These are phyloP conservation scores for Terana coerulea DNA, from an alignment of 768 basidiomycete genomes.

Conservation along the genomic window DNA sequence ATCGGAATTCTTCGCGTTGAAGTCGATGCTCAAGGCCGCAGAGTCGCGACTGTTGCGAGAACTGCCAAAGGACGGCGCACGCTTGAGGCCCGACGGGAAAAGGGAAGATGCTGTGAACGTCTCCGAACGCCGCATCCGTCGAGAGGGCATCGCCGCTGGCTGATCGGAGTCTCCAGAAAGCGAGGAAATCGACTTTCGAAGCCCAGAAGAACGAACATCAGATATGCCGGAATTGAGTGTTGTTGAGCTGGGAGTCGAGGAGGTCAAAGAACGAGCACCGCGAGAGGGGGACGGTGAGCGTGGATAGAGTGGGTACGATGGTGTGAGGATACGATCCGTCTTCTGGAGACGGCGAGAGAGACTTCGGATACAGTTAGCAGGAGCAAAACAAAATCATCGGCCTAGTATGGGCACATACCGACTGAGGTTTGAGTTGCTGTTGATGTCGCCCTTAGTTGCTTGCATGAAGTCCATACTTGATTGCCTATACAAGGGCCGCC, in stretches of 20 bases:
- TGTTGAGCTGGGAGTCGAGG: constrained; percentile 63
- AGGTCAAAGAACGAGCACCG: constrained; percentile 43
- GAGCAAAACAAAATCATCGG: too few relatives aligned
- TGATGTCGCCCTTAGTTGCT: constrained; percentile 40
- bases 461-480: constrained; percentile 88
- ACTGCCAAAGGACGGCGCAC: constrained; percentile 55
- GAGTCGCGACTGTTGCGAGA: constrained; percentile 25
- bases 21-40: constrained; percentile 25
- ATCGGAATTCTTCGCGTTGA: constrained; percentile 21
- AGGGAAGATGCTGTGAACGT: constrained; percentile 36
- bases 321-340: constrained; percentile 49
- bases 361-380: constrained; percentile 37
- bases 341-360: constrained; percentile 66
- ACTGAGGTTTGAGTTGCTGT: constrained; percentile 52
- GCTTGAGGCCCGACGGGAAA: constrained; percentile 36
- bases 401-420: constrained; percentile 62
- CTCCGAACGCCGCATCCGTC: constrained; percentile 48
- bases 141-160: constrained; percentile 29
- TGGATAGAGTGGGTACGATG: constrained; percentile 55
- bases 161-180: constrained; percentile 41
- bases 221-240: constrained; percentile 48
- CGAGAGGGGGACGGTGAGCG: constrained; percentile 32
- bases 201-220: constrained; percentile 22
- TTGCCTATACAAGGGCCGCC: constrained; percentile 69
- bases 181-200: constrained; percentile 31